Evolutionary conservation across 208 protist genomes (phyloP), one percentile per base, ranked within the genome.

Genomic region (Zelonia costaricensis): DNA sequence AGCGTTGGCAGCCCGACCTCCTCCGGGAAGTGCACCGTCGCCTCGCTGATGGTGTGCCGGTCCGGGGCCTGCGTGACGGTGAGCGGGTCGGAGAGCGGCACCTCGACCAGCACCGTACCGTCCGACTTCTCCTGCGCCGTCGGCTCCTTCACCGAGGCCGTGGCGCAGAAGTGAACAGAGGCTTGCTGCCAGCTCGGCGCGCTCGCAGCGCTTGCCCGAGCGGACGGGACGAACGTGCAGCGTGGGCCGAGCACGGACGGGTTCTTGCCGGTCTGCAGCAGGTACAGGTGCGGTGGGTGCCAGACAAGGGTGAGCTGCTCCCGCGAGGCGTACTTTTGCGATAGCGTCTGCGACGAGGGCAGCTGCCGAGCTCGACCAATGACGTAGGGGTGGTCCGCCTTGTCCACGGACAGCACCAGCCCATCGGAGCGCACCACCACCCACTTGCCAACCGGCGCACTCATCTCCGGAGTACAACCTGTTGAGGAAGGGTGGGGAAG

Each of bases 1-100:
- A 93, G 60, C 12, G 46, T 39, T 1, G 87, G 87, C 20, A 93
- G 52, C 3, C 61, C 47, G 4, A 84, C 51, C 38, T 88, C 87
- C 16, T 79, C 74, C 1, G 87, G 87, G 58, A 93, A 93, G 69
- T 82, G 68, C 48, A 93, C 44, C 4, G 76, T 83, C 16, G 57
- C 57, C 3, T 51, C 70, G 16, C 40, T 53, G 5, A 62, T 67
- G 6, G 62, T 28, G 15, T 49, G 42, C 13, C 54, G 59, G 15
- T 67, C 48, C 30, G 76, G 66, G 9, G 73, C 39, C 4, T 57
- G 42, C 7, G 49, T 72, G 12, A 69, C 62, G 16, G 40, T 27
- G n/a, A 56, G 48, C 1, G 74, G 63, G 43, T 76, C 66, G 30
- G 36, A 46, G 0, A 79, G 28, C 15, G 65, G 73, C 10, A 80